Evolutionary conservation across 2,329 filamentous ascomycete genomes (phyloP).

Genomic region (Trichoderma koningii): DNA sequence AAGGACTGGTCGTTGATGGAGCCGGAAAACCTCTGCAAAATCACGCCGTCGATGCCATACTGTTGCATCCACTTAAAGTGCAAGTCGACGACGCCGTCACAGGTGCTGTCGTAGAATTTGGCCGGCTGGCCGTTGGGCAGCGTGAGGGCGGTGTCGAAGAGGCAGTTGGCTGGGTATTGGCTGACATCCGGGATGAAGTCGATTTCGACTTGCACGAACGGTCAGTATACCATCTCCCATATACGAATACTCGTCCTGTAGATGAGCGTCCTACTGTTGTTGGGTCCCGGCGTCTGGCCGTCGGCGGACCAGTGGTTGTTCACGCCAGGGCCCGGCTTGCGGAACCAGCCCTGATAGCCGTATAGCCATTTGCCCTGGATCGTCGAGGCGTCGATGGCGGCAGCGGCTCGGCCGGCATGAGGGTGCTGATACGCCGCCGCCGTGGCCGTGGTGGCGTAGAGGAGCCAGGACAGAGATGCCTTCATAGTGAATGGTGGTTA

Average conservation of each 20-base stretch:
- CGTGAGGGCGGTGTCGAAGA: conserved; percentile 20
- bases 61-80: conserved; percentile 26
- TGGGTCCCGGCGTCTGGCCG: conserved; percentile 21
- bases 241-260: background rate
- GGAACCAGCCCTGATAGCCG: conserved; percentile 26
- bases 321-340: conserved; percentile 21
- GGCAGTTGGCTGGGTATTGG: conserved; percentile 20
- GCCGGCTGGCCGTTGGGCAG: conserved; percentile 22
- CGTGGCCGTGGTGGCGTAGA: conserved; percentile 15
- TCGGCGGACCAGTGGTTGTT: conserved; percentile 25
- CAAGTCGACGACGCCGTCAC: conserved; percentile 18
- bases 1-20: conserved; percentile 16
- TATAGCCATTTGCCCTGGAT: conserved; percentile 24
- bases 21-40: conserved; percentile 16
- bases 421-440: conserved; percentile 3
- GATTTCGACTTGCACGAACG: conserved; percentile 3
- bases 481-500: conserved; percentile 5
- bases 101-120: conserved; percentile 18
- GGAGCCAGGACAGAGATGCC: conserved; percentile 9
- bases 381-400: conserved; percentile 16
- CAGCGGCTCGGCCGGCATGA: background rate
- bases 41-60: conserved; percentile 21
- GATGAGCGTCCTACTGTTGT: background rate
- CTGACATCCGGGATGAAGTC: conserved; percentile 24
- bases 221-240: background rate